Percentiles rank a stretch among this genome's conserved stretches.
These are phyloP conservation scores for Corylus americana DNA, from an alignment of 306 rosid species.

Conservation along the genomic window DNA sequence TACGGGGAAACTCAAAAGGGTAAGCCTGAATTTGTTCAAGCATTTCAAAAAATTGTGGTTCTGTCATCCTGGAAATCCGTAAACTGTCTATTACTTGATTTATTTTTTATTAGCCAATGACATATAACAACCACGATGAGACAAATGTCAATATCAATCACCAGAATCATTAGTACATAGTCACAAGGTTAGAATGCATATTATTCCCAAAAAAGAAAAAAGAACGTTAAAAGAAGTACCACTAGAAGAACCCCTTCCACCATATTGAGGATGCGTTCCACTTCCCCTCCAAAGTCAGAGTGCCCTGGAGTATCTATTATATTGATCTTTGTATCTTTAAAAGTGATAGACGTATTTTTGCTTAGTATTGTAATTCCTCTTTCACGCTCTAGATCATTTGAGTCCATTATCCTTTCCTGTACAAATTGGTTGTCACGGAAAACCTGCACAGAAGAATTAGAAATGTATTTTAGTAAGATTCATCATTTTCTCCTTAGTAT, in stretches of 20 bases:
- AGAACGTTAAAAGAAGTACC: slow-evolving; percentile 49
- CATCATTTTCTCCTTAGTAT: slow-evolving; percentile 21
- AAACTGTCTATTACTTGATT: not conserved
- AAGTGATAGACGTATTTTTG: slow-evolving; percentile 90
- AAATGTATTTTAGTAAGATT: slow-evolving; percentile 19
- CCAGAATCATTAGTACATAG: slow-evolving; percentile 18
- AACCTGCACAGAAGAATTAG: slow-evolving; percentile 54
- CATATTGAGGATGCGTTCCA: slow-evolving; percentile 95
- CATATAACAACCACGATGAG: slow-evolving; percentile 21
- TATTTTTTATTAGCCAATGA: not conserved
- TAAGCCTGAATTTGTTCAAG: not conserved
- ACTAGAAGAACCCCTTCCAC: slow-evolving; percentile 99
- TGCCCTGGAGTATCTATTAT: slow-evolving; percentile 99
- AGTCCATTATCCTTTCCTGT: slow-evolving; percentile 98
- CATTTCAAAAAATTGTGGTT: not conserved
- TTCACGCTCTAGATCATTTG: slow-evolving; percentile 97
- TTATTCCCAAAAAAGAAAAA: slow-evolving; percentile 11
- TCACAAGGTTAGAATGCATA: not conserved
- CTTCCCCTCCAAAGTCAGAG: slow-evolving; percentile 99
- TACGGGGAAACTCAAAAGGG: not conserved
- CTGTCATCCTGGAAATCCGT: not conserved
- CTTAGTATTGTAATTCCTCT: slow-evolving; percentile 94
- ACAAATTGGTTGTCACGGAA: slow-evolving; percentile 95
- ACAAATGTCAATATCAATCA: slow-evolving; percentile 12
- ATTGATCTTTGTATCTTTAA: slow-evolving; percentile 83